These are phyloP conservation scores for Nemania sp. DNA, from an alignment of 2,329 filamentous ascomycete genomes.

Conservation along the genomic window DNA sequence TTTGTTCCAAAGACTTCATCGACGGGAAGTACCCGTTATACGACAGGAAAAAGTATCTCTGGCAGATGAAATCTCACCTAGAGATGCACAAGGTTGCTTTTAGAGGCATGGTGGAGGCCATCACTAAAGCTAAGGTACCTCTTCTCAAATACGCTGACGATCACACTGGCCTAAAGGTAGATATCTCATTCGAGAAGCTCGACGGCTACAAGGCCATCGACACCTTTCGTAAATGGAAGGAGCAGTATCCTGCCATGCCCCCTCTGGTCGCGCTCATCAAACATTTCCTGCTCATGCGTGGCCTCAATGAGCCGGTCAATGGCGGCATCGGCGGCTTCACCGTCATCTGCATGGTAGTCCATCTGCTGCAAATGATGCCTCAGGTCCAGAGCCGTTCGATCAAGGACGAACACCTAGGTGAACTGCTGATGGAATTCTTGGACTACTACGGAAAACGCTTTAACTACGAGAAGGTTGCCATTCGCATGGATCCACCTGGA, in stretches of 20 bases:
- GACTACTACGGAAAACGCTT: slow-evolving; percentile 90
- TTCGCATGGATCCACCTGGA: slow-evolving; percentile 79
- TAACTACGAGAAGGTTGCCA: slow-evolving; percentile 75
- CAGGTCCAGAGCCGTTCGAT: slow-evolving; percentile 72
- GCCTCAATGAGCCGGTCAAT: slow-evolving; percentile 89
- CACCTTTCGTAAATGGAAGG: slow-evolving; percentile 85
- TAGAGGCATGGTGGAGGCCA: slow-evolving; percentile 71
- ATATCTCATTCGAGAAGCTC: slow-evolving; percentile 94
- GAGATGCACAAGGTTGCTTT: slow-evolving; percentile 67
- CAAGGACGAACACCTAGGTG: slow-evolving; percentile 74
- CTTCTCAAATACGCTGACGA: slow-evolving; percentile 91
- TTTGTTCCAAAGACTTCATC: slow-evolving; percentile 72
- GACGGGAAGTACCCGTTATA: slow-evolving; percentile 62
- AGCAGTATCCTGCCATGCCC: slow-evolving; percentile 84
- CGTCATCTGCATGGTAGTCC: slow-evolving; percentile 92
- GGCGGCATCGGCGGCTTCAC: slow-evolving; percentile 95
- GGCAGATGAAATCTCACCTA: slow-evolving; percentile 72
- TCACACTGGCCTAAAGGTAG: slow-evolving; percentile 82
- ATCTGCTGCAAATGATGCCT: slow-evolving; percentile 85
- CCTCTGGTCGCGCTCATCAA: slow-evolving; percentile 89
- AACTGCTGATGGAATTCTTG: slow-evolving; percentile 87
- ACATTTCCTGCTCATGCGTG: slow-evolving; percentile 90
- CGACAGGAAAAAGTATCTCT: slow-evolving; percentile 68
- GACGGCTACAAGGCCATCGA: slow-evolving; percentile 83
- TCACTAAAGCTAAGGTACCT: slow-evolving; percentile 84